Conservation (phyloP, 805 yeast species). For the Ogataea sp. region DNA sequence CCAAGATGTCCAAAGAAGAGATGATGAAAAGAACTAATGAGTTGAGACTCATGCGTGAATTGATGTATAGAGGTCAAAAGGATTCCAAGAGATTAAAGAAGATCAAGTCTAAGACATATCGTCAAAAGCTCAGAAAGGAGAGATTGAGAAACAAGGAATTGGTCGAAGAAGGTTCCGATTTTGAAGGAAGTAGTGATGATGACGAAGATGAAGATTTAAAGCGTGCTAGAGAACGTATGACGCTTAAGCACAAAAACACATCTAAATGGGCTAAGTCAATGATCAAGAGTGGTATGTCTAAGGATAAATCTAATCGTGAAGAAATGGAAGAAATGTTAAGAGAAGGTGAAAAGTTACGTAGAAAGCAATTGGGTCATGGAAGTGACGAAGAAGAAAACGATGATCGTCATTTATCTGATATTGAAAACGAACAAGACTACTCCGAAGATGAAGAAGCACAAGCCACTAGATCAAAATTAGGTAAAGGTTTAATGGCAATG, state of each 20-base stretch:
- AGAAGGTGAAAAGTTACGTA: conserved; percentile 70
- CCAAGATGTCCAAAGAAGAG: conserved; percentile 76
- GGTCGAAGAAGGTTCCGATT: conserved; percentile 53
- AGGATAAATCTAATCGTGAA: conserved; percentile 74
- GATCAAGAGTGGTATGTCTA: conserved; percentile 84
- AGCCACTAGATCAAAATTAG: conserved; percentile 37
- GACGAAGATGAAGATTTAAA: conserved; percentile 59
- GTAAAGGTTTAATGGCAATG: conserved; percentile 90
- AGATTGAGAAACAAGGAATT: conserved; percentile 58
- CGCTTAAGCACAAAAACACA: conserved; percentile 80
- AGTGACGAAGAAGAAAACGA: conserved; percentile 37
- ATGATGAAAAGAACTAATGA: conserved; percentile 70
- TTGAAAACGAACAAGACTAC: conserved; percentile 41
- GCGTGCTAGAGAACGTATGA: conserved; percentile 90
- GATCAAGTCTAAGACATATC: conserved; percentile 87
- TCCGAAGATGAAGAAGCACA: conserved; percentile 28
- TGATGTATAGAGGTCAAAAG: conserved; percentile 92
- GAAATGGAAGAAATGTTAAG: conserved; percentile 93
- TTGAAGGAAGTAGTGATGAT: conserved; percentile 39
- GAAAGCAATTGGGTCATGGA: conserved; percentile 63
- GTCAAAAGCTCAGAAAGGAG: conserved; percentile 81
- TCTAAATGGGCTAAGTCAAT: conserved; percentile 87
- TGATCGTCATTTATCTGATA: conserved; percentile 39
- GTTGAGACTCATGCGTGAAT: conserved; percentile 85
- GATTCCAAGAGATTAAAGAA: conserved; percentile 88